Percentiles rank a stretch among this genome's conserved stretches.
These are phyloP conservation scores for Mimosa bimucronata DNA, from an alignment of 306 rosid genomes.

Conservation along the genomic window DNA sequence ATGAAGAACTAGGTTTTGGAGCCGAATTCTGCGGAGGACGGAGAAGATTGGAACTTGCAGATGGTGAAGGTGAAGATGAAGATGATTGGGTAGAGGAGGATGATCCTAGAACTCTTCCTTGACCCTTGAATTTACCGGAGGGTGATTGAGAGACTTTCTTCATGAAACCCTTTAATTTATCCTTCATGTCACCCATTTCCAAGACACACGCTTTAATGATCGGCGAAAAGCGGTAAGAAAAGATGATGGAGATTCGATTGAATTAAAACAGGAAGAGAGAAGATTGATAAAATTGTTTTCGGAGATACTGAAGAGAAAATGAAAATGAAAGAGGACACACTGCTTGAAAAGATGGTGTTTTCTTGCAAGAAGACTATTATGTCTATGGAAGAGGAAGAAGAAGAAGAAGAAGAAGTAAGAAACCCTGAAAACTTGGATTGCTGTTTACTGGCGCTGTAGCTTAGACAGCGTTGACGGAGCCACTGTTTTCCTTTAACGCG, in stretches of 20 bases:
- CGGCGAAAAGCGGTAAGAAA: neutral
- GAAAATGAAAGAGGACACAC: neutral
- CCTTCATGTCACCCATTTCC: slow-evolving; percentile 83
- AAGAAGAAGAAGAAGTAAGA: too few species aligned
- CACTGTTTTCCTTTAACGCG: too few species aligned
- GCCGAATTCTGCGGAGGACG: slow-evolving; percentile 41
- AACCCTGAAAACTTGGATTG: too few species aligned
- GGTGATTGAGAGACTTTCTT: slow-evolving; percentile 74
- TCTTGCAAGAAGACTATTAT: too few species aligned
- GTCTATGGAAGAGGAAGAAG: too few species aligned
- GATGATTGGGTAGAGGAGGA: slow-evolving; percentile 40
- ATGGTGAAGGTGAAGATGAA: slow-evolving; percentile 36
- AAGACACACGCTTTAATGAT: too few species aligned
- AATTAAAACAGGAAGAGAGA: neutral
- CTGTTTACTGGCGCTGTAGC: neutral
- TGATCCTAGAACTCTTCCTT: slow-evolving; percentile 90
- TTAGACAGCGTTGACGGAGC: neutral
- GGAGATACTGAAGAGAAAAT: neutral
- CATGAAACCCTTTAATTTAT: slow-evolving; percentile 86
- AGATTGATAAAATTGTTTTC: neutral
- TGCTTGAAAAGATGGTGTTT: neutral
- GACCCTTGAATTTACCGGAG: slow-evolving; percentile 90
- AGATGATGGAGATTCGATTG: neutral
- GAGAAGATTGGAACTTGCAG: slow-evolving; percentile 42
- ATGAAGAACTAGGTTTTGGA: slow-evolving; percentile 46